Base-by-base conservation (phyloP, 495 filamentous ascomycete genomes). In the Penicillium coffeae region DNA sequence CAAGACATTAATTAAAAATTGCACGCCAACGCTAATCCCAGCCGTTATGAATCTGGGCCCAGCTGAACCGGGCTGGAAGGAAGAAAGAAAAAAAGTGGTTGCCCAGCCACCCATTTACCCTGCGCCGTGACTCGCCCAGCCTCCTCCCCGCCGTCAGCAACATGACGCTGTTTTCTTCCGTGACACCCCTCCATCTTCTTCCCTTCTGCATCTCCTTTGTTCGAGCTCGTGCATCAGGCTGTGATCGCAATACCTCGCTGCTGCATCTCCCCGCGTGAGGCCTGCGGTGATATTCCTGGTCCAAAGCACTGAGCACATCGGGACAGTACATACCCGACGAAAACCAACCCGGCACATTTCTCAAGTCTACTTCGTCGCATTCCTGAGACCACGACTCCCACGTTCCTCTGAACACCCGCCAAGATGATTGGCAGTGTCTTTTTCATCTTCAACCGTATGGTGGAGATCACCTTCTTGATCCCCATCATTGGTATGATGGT, bases 401-500 rank as follows among this genome's bases (percentile, higher is more conserved):
- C 43, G n/a, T 15, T 33, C 21, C 18, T 16, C 19, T 27, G 5
- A 2, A 16, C 25, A 12, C 9, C 50, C 58, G 54, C 2, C 72
- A 83, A 69, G 51, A 89, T 91, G 86, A 56, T 89, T 42, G 85
- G 82, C 65, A 86, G 84, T 55, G 63, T 95, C 45, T 80, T 90
- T 66, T 95, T 95, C 79, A 77, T 84, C 74, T 85, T 85, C 62
- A 90, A 86, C 80, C 88, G 90, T 47, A 68, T 94, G 66, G 67
- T 82, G 60, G 79, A 96, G 68, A 87, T 96, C 71, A 55, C 86
- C 69, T 92, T 88, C 35, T 66, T 94, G 76, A 90, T 93, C 68
- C 90, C 90, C 14, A 87, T 84, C 48, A 75, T 96, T 58, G 90
- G 90, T 72, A 92, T 96, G 80, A 79, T 95, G 60, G 76, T 79